Base-by-base conservation (phyloP, 192 early-diverging fungal genomes). In the Coemansia sp. region DNA sequence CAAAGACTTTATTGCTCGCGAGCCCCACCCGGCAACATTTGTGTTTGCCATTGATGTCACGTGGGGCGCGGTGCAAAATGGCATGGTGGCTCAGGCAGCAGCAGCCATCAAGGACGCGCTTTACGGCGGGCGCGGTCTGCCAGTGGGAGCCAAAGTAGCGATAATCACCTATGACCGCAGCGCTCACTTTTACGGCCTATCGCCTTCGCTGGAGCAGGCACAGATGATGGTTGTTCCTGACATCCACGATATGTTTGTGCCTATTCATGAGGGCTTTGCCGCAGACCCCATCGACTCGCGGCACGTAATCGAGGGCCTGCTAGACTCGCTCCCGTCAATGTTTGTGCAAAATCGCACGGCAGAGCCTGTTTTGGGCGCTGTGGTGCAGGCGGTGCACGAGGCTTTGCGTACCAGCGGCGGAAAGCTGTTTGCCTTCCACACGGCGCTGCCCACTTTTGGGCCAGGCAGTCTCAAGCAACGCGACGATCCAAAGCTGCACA, bases 31-130 rank as follows among this genome's bases (percentile, higher is more conserved):
- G 8, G 68, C 86, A 3, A 81, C 85, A 2, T 89, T 90, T 63
- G 80, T 99, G 28, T 94, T 97, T 87, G 92, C 88, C 6, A 90
- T 99, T 44, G 96, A 99, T 80, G 94, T 99, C 16, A 90, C 92
- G 2, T 91, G 86, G 84, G 88, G 79, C 54, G 80, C 93, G 1
- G 80, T 94, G 11, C 87, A 92, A 61, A 91, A 82, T 47, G 94
- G 95, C 9, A 81, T 96, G 84, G 75, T 97, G 26, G 66, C 61
- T 6, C 64, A 80, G 55, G 81, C 83, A 31, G 87, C 88, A 5
- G 57, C 84, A 16, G 80, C 87, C 0, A 78, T 99, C 50, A 82
- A 81, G 50, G 67, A 81, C 21, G 79, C 88, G 3, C 59, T 97
- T 10, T 95, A 90, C 71, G 74, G 72, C 28, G 61, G 81, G 43